Conservation (phyloP, 495 filamentous ascomycete species). For the Podospora pseudocomata region DNA sequence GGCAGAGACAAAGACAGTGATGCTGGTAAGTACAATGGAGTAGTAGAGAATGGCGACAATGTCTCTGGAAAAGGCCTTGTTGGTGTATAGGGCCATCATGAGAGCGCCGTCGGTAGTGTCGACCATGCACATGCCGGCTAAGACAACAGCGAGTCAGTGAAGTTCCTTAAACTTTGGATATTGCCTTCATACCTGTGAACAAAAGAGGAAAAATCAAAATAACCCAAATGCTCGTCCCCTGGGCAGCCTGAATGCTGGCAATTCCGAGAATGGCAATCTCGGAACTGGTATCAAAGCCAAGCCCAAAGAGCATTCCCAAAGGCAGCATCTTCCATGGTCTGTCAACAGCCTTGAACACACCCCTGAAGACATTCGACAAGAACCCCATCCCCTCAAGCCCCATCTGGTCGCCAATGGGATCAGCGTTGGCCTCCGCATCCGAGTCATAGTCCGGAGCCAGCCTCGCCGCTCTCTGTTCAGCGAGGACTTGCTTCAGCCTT, state of each 20-base stretch:
- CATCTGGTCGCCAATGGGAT: slow-evolving; percentile 51
- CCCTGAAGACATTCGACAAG: slow-evolving; percentile 66
- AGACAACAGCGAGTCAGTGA: slow-evolving; percentile 8
- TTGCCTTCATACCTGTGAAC: slow-evolving; percentile 65
- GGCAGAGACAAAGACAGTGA: slow-evolving; percentile 84
- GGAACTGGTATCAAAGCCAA: slow-evolving; percentile 94
- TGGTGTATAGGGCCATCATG: slow-evolving; percentile 93
- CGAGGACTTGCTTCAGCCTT: slow-evolving; percentile 60
- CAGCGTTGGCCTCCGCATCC: slow-evolving; percentile 32
- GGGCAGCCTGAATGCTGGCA: slow-evolving; percentile 74
- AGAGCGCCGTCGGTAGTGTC: slow-evolving; percentile 90
- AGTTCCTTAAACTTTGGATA: neutral
- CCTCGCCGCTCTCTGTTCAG: slow-evolving; percentile 26
- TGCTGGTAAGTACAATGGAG: slow-evolving; percentile 79
- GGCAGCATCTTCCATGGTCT: slow-evolving; percentile 98
- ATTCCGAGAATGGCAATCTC: slow-evolving; percentile 93
- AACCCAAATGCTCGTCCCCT: slow-evolving; percentile 87
- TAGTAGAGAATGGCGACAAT: slow-evolving; percentile 88
- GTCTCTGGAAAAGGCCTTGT: slow-evolving; percentile 67
- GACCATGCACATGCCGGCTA: slow-evolving; percentile 84
- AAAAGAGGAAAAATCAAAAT: slow-evolving; percentile 89
- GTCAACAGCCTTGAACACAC: slow-evolving; percentile 79
- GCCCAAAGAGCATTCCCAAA: slow-evolving; percentile 81
- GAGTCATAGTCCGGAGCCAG: slow-evolving; percentile 19
- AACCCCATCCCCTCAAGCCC: slow-evolving; percentile 75